Percentiles rank a stretch among this genome's conserved stretches.
Evolutionary conservation across 176 grass and related monocot species (phyloP).

Genomic region (barley (Hordeum vulgare)): MorexV3_pseudomolecules_assembly NC_058523.1:464199255-464199754

Average conservation of each 20-base stretch:
- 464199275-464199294: neutral
- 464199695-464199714: neutral
- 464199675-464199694: neutral
- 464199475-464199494: neutral
- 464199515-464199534: neutral
- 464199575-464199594: neutral
- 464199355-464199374: neutral
- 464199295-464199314: neutral
- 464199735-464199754: neutral
- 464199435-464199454: neutral
- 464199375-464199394: neutral
- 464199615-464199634: neutral
- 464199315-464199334: neutral
- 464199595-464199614: constrained; percentile 13
- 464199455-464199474: neutral
- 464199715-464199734: neutral
- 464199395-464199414: neutral
- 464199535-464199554: neutral
- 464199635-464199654: neutral
- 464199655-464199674: neutral
- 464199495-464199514: neutral
- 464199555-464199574: neutral
- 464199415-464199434: neutral
- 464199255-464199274: constrained; percentile 15
- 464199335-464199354: constrained; percentile 18